phyloP scores from a whole-genome alignment of 352 stramenopile species.

The Globisporangium carolinianum region DNA sequence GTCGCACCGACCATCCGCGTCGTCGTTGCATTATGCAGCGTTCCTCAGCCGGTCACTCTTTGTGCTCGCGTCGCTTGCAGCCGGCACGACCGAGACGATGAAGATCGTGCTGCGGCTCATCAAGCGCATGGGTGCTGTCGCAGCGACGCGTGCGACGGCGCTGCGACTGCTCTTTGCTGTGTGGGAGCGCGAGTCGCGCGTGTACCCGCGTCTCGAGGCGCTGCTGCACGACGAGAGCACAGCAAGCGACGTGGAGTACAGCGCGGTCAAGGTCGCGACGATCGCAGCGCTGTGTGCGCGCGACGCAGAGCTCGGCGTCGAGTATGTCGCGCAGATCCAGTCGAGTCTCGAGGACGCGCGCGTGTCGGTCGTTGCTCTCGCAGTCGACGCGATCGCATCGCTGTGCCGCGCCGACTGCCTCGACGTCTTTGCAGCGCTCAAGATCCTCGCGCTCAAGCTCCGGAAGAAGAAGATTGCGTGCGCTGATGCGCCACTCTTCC shows the following conservation, averaged over 20 bases:
- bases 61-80: constrained; percentile 34
- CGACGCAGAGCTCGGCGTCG: constrained; percentile 54
- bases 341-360: constrained; percentile 39
- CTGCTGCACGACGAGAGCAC: constrained; percentile 32
- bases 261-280: constrained; percentile 47
- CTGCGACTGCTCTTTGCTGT: constrained; percentile 52
- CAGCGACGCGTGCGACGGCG: constrained; percentile 31
- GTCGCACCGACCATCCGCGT: constrained; percentile 21
- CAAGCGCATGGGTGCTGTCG: constrained; percentile 38
- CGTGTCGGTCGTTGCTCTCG: constrained; percentile 52
- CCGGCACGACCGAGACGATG: constrained; percentile 65
- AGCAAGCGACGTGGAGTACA: constrained; percentile 24
- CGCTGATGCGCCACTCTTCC: constrained; percentile 36
- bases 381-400: constrained; percentile 46
- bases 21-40: constrained; percentile 5
- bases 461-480: constrained; percentile 57
- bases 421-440: constrained; percentile 71
- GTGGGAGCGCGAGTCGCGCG: constrained; percentile 56
- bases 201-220: constrained; percentile 53
- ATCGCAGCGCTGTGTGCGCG: constrained; percentile 59
- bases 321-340: constrained; percentile 64
- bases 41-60: constrained; percentile 44
- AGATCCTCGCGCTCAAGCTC: constrained; percentile 65
- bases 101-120: constrained; percentile 64
- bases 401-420: constrained; percentile 58